These are phyloP conservation scores for Pseudogymnoascus sp. DNA, from an alignment of 2,329 filamentous ascomycete species.

Conservation along the genomic window DNA sequence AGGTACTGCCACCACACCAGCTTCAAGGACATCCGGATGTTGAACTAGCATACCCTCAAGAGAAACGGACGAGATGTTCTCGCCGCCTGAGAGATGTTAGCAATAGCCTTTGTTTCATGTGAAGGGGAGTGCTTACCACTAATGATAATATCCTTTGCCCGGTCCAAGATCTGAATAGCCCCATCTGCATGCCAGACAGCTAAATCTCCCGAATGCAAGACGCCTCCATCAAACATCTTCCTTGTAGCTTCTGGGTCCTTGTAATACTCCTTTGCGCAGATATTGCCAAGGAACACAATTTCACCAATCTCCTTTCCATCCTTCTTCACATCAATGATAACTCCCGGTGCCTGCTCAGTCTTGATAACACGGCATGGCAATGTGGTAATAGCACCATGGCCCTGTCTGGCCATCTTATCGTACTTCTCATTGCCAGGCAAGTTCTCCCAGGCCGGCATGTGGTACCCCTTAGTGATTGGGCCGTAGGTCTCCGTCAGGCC, in stretches of 20 bases:
- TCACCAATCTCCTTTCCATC: conserved; percentile 73
- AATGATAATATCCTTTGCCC: conserved; percentile 97
- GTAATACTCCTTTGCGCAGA: conserved; percentile 86
- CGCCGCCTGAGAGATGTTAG: conserved; percentile 56
- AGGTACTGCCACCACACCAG: conserved; percentile 77
- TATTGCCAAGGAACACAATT: conserved; percentile 83
- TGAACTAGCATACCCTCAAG: conserved; percentile 83
- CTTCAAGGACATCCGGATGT: conserved; percentile 85
- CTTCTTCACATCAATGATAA: conserved; percentile 58
- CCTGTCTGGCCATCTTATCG: conserved; percentile 84
- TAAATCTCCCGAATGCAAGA: conserved; percentile 81
- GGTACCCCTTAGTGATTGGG: conserved; percentile 89
- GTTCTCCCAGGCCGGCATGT: conserved; percentile 75
- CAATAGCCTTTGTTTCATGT: conserved; percentile 9
- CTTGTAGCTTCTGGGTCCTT: conserved; percentile 79
- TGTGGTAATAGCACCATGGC: conserved; percentile 81
- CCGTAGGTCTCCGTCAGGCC: conserved; percentile 87
- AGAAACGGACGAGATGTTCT: conserved; percentile 93
- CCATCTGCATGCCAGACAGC: conserved; percentile 92
- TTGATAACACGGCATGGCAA: conserved; percentile 77
- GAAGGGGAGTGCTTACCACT: conserved; percentile 51
- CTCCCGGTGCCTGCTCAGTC: conserved; percentile 60
- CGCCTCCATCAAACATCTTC: conserved; percentile 82
- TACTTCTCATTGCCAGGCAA: conserved; percentile 72
- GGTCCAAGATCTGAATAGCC: conserved; percentile 82